Percentiles rank a stretch among this genome's conserved stretches.
Conservation (phyloP, 2,329 filamentous ascomycete species). For the Colletotrichum tofieldiae region DNA sequence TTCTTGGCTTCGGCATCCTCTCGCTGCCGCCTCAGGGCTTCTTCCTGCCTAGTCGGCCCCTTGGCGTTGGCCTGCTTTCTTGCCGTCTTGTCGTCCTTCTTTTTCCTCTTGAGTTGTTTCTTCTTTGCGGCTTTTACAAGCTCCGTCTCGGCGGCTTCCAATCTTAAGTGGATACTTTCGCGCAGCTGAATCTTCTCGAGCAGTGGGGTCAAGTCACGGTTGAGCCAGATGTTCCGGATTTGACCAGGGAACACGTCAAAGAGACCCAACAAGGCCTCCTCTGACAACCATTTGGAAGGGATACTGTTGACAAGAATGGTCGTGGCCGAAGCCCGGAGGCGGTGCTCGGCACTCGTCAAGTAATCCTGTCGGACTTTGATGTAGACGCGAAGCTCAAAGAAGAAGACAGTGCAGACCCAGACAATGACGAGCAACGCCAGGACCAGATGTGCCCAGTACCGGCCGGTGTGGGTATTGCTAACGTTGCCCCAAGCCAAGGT, state of each 20-base stretch:
- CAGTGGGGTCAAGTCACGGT: constrained; percentile 87
- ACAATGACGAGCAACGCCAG: constrained; percentile 83
- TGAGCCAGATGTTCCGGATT: constrained; percentile 96
- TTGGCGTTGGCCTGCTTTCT: constrained; percentile 68
- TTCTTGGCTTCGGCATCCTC: constrained; percentile 66
- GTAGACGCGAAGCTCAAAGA: constrained; percentile 87
- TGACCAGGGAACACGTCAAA: constrained; percentile 98
- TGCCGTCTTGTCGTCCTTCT: constrained; percentile 75
- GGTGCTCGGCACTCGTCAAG: constrained; percentile 94
- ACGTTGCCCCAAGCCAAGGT: constrained; percentile 92
- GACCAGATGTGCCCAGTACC: constrained; percentile 89
- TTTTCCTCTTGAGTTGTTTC: constrained; percentile 79
- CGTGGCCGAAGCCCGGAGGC: constrained; percentile 92
- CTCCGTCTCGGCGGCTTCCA: constrained; percentile 89
- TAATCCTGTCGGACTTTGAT: constrained; percentile 96
- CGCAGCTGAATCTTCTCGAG: constrained; percentile 87
- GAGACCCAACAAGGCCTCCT: constrained; percentile 84
- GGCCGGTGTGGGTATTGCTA: constrained; percentile 71
- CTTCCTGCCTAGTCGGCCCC: constrained; percentile 67
- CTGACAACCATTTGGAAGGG: constrained; percentile 89
- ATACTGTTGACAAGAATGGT: constrained; percentile 95
- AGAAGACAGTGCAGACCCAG: constrained; percentile 91
- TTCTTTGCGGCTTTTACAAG: constrained; percentile 86
- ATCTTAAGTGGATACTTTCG: constrained; percentile 76
- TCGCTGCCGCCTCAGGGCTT: constrained; percentile 60